Percentiles rank a stretch among this genome's conserved stretches.
Evolutionary conservation across 805 yeast species (phyloP).

Genomic region (Lipomyces japonicus): DNA sequence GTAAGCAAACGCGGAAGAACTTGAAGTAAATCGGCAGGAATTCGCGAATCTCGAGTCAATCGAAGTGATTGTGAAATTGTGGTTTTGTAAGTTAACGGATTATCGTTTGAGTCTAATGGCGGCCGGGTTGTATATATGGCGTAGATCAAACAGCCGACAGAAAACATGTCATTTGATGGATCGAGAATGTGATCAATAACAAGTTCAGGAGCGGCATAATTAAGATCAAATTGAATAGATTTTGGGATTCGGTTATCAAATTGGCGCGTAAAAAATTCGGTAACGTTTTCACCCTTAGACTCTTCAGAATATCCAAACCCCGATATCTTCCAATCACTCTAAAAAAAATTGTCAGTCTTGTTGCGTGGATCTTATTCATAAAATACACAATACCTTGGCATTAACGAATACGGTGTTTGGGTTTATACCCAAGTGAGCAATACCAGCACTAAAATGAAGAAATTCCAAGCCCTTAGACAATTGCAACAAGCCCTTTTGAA

Average conservation of each 20-base stretch:
- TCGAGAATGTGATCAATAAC: constrained; percentile 60
- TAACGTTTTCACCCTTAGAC: constrained; percentile 41
- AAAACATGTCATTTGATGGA: constrained; percentile 74
- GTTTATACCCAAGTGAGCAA: constrained; percentile 71
- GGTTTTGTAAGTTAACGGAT: constrained; percentile 48
- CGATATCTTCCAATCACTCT: constrained; percentile 89
- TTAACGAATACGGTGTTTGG: constrained; percentile 77
- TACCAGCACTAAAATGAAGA: constrained; percentile 69
- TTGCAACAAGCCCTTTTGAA: constrained; percentile 77
- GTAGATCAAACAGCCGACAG: constrained; percentile 73
- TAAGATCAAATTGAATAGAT: constrained; percentile 65
- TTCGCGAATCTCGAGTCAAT: constrained; percentile 45
- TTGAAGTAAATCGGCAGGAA: constrained; percentile 55
- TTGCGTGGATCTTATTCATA: background rate
- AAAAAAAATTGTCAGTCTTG: constrained; percentile 29
- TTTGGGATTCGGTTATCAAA: constrained; percentile 71
- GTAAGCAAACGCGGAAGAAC: constrained; percentile 53
- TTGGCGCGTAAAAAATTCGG: constrained; percentile 64
- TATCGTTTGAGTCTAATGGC: constrained; percentile 49
- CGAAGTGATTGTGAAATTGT: constrained; percentile 38
- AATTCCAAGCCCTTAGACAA: constrained; percentile 74
- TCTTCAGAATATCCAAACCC: constrained; percentile 63
- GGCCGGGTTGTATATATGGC: constrained; percentile 56
- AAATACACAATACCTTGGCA: constrained; percentile 39
- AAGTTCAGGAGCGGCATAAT: constrained; percentile 82